These are phyloP conservation scores for Ceratobasidium sp. DNA, from an alignment of 1,284 basidiomycete genomes.

Conservation along the genomic window DNA sequence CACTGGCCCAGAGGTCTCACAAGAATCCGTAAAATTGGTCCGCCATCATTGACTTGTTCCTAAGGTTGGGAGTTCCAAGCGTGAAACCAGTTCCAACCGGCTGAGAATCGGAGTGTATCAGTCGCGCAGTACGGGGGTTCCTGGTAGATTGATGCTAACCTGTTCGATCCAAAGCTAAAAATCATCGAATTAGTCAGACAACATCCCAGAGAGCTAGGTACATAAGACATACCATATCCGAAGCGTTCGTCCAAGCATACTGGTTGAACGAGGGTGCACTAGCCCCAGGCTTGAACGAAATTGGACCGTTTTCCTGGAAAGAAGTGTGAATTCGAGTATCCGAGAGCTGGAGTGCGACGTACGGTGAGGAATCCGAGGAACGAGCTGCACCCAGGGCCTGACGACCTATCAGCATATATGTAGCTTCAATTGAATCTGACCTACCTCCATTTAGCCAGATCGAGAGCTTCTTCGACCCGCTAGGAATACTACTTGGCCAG, in stretches of 20 bases:
- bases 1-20: constrained; percentile 20
- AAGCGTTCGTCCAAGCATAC: constrained; percentile 57
- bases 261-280: constrained; percentile 54
- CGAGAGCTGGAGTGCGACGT: not conserved
- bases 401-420: too few species aligned
- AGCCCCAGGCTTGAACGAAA: constrained; percentile 55
- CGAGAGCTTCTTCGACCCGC: constrained; percentile 16
- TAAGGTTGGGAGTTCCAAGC: constrained; percentile 55
- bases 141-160: not conserved
- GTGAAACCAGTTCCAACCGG: constrained; percentile 59
- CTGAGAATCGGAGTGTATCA: constrained; percentile 51
- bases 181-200: not conserved
- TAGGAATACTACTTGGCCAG: constrained; percentile 44
- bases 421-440: not conserved
- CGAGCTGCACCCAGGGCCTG: constrained; percentile 28
- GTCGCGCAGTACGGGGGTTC: not conserved
- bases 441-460: constrained; percentile 26
- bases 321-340: not conserved
- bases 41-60: constrained; percentile 56
- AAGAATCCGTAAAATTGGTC: constrained; percentile 55
- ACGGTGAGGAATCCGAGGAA: constrained; percentile 25
- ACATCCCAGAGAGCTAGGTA: too few species aligned
- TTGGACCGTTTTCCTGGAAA: constrained; percentile 58
- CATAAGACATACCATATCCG: constrained; percentile 51
- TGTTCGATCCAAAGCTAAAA: constrained; percentile 46